Conservation (phyloP, 495 filamentous ascomycete genomes). For the Geoglossum glabrum region DNA sequence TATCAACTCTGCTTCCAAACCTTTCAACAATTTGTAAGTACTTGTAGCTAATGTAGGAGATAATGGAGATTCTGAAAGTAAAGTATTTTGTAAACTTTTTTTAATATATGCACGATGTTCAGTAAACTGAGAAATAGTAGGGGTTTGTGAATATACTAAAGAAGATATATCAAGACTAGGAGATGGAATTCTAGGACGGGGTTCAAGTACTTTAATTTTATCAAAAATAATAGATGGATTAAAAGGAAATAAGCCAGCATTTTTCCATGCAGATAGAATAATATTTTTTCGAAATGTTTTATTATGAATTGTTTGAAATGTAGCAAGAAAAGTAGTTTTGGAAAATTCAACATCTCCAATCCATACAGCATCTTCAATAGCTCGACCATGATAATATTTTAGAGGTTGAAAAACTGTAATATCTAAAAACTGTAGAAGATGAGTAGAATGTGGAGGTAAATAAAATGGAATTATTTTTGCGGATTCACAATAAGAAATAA, state of each 20-base stretch:
- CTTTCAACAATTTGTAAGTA: background rate
- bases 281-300: conserved; percentile 1
- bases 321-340: conserved; percentile 4
- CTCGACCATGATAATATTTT: conserved; percentile 5
- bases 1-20: background rate
- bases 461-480: conserved; percentile 4
- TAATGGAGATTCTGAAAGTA: background rate
- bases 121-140: background rate
- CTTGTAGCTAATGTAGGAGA: background rate
- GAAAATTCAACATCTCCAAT: conserved; percentile 3
- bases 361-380: conserved; percentile 1
- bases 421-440: conserved; percentile 4
- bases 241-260: conserved; percentile 5
- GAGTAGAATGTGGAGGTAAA: conserved; percentile 5
- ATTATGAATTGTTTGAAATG: conserved; percentile 2
- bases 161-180: background rate
- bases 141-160: background rate
- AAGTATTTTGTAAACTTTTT: background rate
- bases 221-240: conserved; percentile 1
- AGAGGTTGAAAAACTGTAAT: conserved; percentile 6
- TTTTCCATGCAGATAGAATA: background rate
- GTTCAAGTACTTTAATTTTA: background rate
- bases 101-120: background rate
- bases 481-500: too few species aligned
- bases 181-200: background rate